Base-by-base conservation (phyloP, 306 rosid genomes). In the Fragaria vesca region DNA sequence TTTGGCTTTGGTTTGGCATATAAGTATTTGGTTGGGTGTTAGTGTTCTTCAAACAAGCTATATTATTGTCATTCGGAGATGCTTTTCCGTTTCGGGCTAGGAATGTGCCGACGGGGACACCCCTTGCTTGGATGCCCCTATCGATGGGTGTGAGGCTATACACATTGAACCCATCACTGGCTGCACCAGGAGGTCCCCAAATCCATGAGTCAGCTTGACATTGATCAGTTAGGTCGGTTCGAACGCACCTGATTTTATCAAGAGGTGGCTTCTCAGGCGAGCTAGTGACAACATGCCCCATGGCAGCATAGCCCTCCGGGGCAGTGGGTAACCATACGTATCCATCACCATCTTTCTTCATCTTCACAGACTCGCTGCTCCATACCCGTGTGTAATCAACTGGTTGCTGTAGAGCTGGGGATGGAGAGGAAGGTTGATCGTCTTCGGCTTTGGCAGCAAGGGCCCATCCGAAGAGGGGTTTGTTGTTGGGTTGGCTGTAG, bases 291-390 rank as follows among this genome's bases (percentile, higher is more conserved):
- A 90, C 85, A 32, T 85, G 75, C 42, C 98, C 97, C 1, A 89
- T 34, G 3, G 97, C 89, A 81, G 87, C 85, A 73, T 93, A 93
- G 3, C 98, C 97, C 18, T 77, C 68, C 0, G 92, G 91, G 12
- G 98, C 76, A 11, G 71, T 74, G 45, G 98, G 98, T 51, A 83
- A 66, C 98, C 97, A 93, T 66, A 93, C 32, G 60, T 87, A 93
- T 10, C 85, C 88, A 45, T 82, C 47, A 4, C 76, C 81, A 15
- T 92, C 90, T 82, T 84, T 81, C 71, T 83, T 79, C 47, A 84
- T 80, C 0, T 63, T 74, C 46, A 62, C 12, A 3, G 90, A 79
- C 77, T 81, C 79, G 13, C 89, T 94, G 73, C 69, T 86, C 93
- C 91, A 94, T 15, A 89, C 82, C 8, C 90, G 88, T 17, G 82